Percentiles rank a stretch among this genome's conserved stretches.
These are phyloP conservation scores for Microsporum audouinii DNA, from an alignment of 2,329 filamentous ascomycete genomes.

Conservation along the genomic window DNA sequence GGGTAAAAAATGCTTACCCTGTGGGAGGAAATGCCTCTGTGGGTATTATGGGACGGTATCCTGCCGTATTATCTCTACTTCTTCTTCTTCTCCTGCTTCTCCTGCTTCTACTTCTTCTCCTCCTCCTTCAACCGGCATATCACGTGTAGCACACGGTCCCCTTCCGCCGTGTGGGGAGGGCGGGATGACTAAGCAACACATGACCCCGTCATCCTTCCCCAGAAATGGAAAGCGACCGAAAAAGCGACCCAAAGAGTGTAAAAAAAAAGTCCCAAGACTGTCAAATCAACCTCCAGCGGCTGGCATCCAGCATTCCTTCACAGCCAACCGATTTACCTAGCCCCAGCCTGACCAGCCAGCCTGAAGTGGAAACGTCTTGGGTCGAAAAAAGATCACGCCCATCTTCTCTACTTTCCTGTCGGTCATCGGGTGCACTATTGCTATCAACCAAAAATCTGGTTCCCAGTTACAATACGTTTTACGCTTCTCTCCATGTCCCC, in stretches of 20 bases:
- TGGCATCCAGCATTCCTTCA: background rate
- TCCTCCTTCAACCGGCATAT: background rate
- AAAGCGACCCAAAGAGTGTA: background rate
- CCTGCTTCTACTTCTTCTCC: no score
- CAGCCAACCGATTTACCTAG: background rate
- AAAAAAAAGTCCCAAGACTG: background rate
- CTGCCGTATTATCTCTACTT: no score
- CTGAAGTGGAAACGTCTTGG: background rate
- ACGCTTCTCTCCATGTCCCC: background rate
- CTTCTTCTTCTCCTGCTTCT: no score
- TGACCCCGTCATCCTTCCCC: background rate
- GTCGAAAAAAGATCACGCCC: background rate
- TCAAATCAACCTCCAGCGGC: background rate
- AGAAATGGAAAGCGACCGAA: background rate
- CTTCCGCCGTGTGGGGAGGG: background rate
- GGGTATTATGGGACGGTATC: no score
- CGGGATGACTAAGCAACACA: conserved; percentile 1
- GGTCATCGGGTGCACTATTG: conserved; percentile 4
- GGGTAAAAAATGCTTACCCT: no score
- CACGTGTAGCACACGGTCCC: background rate
- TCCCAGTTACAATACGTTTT: background rate
- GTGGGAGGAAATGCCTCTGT: no score
- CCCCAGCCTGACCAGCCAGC: background rate
- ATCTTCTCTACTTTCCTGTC: background rate
- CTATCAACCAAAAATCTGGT: background rate